Evolutionary conservation across 1,139 yeast genomes (phyloP), one percentile per base, ranked within the genome.

Genomic region (Lodderomyces jiufengensis): DNA sequence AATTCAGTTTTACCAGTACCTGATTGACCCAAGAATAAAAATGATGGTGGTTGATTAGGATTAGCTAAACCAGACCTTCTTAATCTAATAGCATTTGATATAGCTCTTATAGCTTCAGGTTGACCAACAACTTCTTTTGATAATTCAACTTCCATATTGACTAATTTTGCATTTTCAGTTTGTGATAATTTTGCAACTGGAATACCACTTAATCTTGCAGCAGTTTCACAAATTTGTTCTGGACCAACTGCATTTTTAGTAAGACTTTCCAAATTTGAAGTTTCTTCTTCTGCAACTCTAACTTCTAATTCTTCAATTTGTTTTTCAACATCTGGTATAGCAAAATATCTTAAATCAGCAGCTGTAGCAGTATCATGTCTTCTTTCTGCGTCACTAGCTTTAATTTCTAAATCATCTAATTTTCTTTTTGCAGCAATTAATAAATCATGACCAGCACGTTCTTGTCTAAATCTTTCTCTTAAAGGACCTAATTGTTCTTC

Each of bases 1-100:
- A 92, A 73, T 61, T 92, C 97, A 9, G 99, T 94, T 71, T 92
- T 92, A 75, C 99, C 99, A 3, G 97, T 86, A 51, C 98, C 99
- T 9, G 96, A 85, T 45, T 90, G 76, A 46, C 99, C 99, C 47
- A 94, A 72, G 73, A 94, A 94, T 55, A 92, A 58, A 75, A 92
- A 92, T 14, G 96, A 86, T 1, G 98, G 90, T 10, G 98, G 98
- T 50, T 94, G 95, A 59, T 87, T 78, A 38, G 98, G 97, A 59
- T 92, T 90, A 21, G 96, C 84, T 48, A 92, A 72, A 16, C 98
- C 98, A n/a, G 97, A 88, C 57, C 98, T 78, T 26, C 90, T 80
- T 51, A 92, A 73, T 63, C 98, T 79, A 36, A 92, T 84, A 3
- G 97, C 95, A 57, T 92, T 90, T 12, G 97, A 78, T 34, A 94